Evolutionary conservation across 2,329 filamentous ascomycete species (phyloP).

Genomic region (Hypoxylon sp.): DNA sequence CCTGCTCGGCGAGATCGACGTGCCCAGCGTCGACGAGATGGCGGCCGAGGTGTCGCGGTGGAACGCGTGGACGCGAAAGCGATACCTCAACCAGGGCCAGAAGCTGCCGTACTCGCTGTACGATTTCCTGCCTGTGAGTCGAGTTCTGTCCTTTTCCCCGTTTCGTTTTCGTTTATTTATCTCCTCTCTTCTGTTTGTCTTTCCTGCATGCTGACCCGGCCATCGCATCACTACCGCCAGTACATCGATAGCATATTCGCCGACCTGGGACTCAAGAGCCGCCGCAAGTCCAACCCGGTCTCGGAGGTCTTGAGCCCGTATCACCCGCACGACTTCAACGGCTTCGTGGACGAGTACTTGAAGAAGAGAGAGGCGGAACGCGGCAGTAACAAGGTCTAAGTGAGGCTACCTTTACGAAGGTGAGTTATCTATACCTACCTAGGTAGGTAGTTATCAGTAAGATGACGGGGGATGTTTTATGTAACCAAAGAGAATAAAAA

Average conservation of each 20-base stretch:
- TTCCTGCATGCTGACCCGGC: too few relatives aligned
- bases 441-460: too few relatives aligned
- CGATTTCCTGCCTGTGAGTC: conserved; percentile 45
- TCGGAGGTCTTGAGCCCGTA: conserved; percentile 44
- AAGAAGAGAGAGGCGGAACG: conserved; percentile 13
- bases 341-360: conserved; percentile 44
- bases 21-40: conserved; percentile 44
- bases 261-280: conserved; percentile 42
- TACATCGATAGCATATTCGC: conserved; percentile 33
- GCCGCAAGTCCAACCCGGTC: conserved; percentile 43
- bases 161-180: background rate
- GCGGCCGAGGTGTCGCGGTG: conserved; percentile 43
- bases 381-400: background rate
- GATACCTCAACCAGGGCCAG: conserved; percentile 43
- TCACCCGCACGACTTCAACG: conserved; percentile 41
- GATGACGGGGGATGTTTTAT: too few relatives aligned
- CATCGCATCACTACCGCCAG: too few relatives aligned
- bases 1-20: conserved; percentile 41
- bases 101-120: conserved; percentile 44
- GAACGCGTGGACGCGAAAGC: conserved; percentile 47
- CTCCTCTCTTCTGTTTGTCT: background rate
- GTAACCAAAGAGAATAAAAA: too few relatives aligned
- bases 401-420: background rate
- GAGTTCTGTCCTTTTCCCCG: too few relatives aligned
- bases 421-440: background rate